These are phyloP conservation scores for Eucalyptus paniculata DNA, from an alignment of 345 rosid species.

Conservation along the genomic window DNA sequence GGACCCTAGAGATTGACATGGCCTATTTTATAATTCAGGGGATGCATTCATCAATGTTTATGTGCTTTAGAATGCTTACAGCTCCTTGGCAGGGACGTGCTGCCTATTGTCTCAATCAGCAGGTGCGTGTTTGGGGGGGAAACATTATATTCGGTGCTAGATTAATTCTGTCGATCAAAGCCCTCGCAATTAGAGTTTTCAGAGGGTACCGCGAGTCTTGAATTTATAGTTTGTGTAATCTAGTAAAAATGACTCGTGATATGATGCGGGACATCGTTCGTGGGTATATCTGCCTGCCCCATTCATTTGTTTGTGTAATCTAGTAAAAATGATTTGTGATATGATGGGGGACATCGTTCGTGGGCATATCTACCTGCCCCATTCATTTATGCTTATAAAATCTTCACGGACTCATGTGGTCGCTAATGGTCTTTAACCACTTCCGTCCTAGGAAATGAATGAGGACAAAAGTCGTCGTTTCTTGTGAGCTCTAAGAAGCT, in stretches of 20 bases:
- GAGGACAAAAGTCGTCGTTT: neutral
- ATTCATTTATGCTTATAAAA: neutral
- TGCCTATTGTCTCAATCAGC: neutral
- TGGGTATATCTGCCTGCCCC: neutral
- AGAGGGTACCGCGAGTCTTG: neutral
- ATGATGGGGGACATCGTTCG: neutral
- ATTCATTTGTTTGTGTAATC: neutral
- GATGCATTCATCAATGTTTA: neutral
- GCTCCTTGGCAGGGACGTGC: neutral
- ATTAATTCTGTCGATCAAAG: neutral
- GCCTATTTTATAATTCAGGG: neutral
- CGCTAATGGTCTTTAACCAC: neutral
- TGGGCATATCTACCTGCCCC: neutral
- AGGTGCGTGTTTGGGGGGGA: neutral
- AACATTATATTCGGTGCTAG: neutral
- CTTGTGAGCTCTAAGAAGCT: neutral
- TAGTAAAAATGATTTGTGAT: neutral
- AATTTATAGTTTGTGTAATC: neutral
- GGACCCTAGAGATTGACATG: neutral
- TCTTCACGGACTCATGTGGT: neutral
- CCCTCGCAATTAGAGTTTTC: neutral
- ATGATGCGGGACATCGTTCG: neutral
- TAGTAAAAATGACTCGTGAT: neutral
- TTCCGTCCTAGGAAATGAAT: neutral
- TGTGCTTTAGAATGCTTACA: neutral